Base-by-base conservation (phyloP, 192 early-diverging fungal genomes). In the Coemansia sp. region DNA sequence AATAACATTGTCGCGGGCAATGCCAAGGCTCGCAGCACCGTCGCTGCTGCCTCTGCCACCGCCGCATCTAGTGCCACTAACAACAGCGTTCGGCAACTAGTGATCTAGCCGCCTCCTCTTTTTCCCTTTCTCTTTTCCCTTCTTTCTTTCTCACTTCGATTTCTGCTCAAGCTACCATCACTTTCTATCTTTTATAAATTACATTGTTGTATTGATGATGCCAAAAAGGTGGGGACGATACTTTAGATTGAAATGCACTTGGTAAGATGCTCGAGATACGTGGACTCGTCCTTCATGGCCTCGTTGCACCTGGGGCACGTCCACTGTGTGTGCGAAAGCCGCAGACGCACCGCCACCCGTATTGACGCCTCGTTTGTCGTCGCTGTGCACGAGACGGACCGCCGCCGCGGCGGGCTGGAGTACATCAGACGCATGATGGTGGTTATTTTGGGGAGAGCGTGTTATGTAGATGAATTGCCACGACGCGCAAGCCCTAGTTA, bases 1-100 rank as follows among this genome's bases (percentile, higher is more conserved):
- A 77, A 77, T 55, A 71, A 69, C 61, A 71, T 77, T 37, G 75
- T 77, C 34, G 68, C 75, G 14, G 41, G 61, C 32, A 72, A 72
- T 29, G 61, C 68, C 37, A 77, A 72, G 65, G 64, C 65, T 44
- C 68, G 75, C 48, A 50, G 60, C 26, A 43, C 56, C 14, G 44
- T 52, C 14, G 44, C 40, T 11, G 54, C 61, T 15, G 18, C 70
- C 7, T n/a, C 53, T 18, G 53, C 63, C 15, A 35, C 58, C 35
- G 54, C 56, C 10, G 38, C 44, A 38, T 52, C 19, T 59, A 48
- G 22, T 9, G 19, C 24, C 24, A 24, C 43, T 6, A 48, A 48
- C 15, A 48, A 24, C 26, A 48, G 46, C 15, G 46, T 26, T 29
- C 46, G 62, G 2, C 72, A 75, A 57, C 62, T 75, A 38, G 59